Percentiles rank a stretch among this genome's conserved stretches.
Conservation (phyloP, 257 asterid species). For the Nicotiana otophora region DNA sequence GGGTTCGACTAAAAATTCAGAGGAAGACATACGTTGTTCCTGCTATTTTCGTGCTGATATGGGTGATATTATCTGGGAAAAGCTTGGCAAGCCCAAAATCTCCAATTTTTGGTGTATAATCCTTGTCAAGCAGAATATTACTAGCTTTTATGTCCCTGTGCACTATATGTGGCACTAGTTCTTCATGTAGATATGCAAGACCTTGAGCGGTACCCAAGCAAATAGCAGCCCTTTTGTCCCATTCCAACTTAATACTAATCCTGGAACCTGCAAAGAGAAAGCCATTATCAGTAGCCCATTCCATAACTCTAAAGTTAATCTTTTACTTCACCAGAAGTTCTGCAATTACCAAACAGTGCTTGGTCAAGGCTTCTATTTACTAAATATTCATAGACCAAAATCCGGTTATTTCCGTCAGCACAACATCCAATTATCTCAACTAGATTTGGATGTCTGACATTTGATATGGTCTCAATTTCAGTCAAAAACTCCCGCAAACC, state of each 20-base stretch:
- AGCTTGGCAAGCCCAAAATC: conserved; percentile 95
- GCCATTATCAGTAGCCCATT: conserved; percentile 13
- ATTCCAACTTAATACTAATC: conserved; percentile 44
- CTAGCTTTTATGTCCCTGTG: conserved; percentile 96
- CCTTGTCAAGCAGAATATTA: conserved; percentile 66
- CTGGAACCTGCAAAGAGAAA: conserved; percentile 40
- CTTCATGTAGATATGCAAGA: conserved; percentile 85
- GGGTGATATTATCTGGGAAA: conserved; percentile 85
- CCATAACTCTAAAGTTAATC: not conserved
- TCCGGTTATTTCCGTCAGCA: conserved; percentile 55
- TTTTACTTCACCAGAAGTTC: not conserved
- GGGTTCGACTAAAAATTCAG: conserved; percentile 14
- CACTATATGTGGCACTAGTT: conserved; percentile 69
- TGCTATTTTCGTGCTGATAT: conserved; percentile 87
- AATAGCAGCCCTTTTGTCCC: conserved; percentile 66
- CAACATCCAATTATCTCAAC: conserved; percentile 84
- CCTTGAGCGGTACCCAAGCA: conserved; percentile 81
- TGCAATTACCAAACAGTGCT: conserved; percentile 56
- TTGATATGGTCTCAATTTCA: conserved; percentile 77
- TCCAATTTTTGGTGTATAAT: conserved; percentile 81
- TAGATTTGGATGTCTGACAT: conserved; percentile 83
- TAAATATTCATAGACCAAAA: conserved; percentile 75
- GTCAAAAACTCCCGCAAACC: conserved; percentile 77
- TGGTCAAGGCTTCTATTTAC: conserved; percentile 77
- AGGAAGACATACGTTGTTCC: conserved; percentile 70